Conservation (phyloP, 345 rosid species). For the Cardamine occulta region DNA sequence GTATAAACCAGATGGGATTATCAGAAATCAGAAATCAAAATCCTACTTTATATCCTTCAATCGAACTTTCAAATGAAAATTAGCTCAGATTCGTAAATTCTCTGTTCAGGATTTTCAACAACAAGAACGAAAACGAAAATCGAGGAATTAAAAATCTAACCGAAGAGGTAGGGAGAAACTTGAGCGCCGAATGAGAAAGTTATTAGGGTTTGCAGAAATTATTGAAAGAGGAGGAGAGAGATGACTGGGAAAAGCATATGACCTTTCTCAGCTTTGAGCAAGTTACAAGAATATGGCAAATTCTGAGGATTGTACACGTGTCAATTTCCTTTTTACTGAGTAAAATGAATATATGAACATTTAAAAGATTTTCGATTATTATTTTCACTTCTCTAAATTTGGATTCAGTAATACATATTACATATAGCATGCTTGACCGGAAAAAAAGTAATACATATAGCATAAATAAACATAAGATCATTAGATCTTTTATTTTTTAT, state of each 20-base stretch:
- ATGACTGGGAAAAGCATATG: slow-evolving; percentile 31
- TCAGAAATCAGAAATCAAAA: slow-evolving; percentile 21
- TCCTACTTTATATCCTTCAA: not conserved
- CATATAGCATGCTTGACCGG: no score
- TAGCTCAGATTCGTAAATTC: slow-evolving; percentile 25
- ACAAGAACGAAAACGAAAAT: not conserved
- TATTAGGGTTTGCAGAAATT: slow-evolving; percentile 45
- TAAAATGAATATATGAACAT: not conserved
- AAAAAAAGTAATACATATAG: no score
- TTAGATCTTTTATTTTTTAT: no score
- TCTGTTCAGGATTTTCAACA: not conserved
- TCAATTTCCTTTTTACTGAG: slow-evolving; percentile 2
- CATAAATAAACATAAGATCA: no score
- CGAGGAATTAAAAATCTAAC: slow-evolving; percentile 21
- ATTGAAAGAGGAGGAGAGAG: slow-evolving; percentile 29
- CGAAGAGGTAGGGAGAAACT: slow-evolving; percentile 29
- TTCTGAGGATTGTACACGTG: slow-evolving; percentile 39
- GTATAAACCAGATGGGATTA: not conserved
- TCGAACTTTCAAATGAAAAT: slow-evolving; percentile 9
- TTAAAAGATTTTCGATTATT: not conserved
- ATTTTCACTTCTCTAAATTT: not conserved
- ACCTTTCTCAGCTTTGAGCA: slow-evolving; percentile 44
- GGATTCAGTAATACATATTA: no score
- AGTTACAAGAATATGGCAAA: slow-evolving; percentile 39
- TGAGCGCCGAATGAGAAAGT: slow-evolving; percentile 40